phyloP scores from a whole-genome alignment of 768 basidiomycete genomes.

The Chlorophyllum brunneum region DNA sequence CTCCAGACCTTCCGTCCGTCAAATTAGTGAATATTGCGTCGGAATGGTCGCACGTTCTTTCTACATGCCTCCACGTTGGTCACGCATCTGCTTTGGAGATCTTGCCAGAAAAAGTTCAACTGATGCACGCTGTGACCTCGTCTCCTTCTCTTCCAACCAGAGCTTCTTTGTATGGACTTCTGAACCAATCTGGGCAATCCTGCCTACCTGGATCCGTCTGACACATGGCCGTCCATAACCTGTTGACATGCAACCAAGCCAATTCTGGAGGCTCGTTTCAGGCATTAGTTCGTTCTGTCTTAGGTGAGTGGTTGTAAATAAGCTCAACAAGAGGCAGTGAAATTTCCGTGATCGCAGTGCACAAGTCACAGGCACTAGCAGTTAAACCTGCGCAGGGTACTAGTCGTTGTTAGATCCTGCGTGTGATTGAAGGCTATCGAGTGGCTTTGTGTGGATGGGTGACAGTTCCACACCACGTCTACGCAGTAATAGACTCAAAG shows the following conservation, averaged over 20 bases:
- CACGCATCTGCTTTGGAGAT: background rate
- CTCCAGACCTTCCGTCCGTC: background rate
- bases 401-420: no score
- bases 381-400: no score
- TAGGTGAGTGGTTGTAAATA: background rate
- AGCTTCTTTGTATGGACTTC: conserved; percentile 4
- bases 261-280: background rate
- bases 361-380: no score
- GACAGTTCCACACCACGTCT: no score
- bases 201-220: conserved; percentile 1
- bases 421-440: no score
- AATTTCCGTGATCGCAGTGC: background rate
- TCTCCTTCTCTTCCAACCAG: background rate
- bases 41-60: no score
- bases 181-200: background rate
- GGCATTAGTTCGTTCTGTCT: background rate
- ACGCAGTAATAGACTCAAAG: no score
- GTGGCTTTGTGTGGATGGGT: no score
- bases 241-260: background rate
- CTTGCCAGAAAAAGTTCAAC: conserved; percentile 1
- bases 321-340: background rate
- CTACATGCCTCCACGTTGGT: no score
- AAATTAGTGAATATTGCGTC: background rate
- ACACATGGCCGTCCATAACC: background rate
- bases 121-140: conserved; percentile 1